Evolutionary conservation across 495 filamentous ascomycete genomes (phyloP), one percentile per base, ranked within the genome.

Genomic region (Podospora appendiculata): DNA sequence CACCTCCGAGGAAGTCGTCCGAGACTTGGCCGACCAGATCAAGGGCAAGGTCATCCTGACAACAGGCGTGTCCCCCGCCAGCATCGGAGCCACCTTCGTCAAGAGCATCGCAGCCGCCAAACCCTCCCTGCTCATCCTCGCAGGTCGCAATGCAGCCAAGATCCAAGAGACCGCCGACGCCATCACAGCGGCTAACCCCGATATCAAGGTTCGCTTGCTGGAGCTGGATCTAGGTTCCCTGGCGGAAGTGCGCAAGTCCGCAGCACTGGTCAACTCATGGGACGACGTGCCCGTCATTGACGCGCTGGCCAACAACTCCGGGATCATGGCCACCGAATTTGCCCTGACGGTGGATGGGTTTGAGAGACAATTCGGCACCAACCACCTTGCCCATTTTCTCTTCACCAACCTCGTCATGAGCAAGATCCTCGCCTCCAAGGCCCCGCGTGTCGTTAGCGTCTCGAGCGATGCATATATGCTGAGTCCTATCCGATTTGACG

Each of bases 301-400:
- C 52, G 62, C 82, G 32, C 67, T 92, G 3, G 71, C 89, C 35
- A 79, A 81, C 66, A 90, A 89, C 56, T 86, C 86, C 4, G 85
- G 84, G 36, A 75, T 86, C 53, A 84, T 87, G 79, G 79, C 70
- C 0, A 52, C 73, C 7, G 70, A 77, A 0, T 69, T 61, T 8
- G 58, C 60, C 0, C 55, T 68, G 1, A 84, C 83, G 0, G 60
- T 70, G 4, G 81, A 88, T 10, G 82, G 85, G 4, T 79, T 80
- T 55, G 85, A 90, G 59, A 74, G 79, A 36, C 82, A 88, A 51
- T 81, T 89, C 51, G 83, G 77, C 13, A 85, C 80, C 1, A 90
- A 90, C 58, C 79, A 89, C 59, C 55, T 90, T 33, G 84, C 83
- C 0, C 86, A 84, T 57, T 81, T 79, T 41, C 71, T 89, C 4